Evolutionary conservation across 2,329 filamentous ascomycete genomes (phyloP), one percentile per base, ranked within the genome.

Genomic region (Aspergillus flavus): DNA sequence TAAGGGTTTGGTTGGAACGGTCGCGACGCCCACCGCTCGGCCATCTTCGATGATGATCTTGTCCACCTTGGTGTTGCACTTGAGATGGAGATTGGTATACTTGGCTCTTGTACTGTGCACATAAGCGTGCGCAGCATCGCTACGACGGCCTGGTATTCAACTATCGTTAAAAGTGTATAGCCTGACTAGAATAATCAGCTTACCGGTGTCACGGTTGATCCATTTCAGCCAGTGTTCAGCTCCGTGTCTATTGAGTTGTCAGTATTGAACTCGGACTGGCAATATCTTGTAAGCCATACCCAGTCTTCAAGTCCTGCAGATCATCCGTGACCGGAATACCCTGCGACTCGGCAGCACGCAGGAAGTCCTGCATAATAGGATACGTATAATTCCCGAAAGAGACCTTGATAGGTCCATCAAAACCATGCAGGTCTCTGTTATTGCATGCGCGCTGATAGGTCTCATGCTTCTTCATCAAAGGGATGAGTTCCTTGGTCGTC

Each of bases 161-260:
- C 23, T 19, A 36, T 55, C n/a, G 12, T 26, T 14, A 16, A 6
- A 53, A 14, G 19, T 39, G 16, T 16, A 4, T 6, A 16, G 10
- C n/a, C 3, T 36, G 11, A 10, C n/a, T 14, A 11, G n/a, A 16
- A 28, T 6, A 19, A 4, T 46, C 2, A 50, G 58, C 28, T 45
- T 86, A 87, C 63, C 86, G 34, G 77, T 79, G 55, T 80, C 79
- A 55, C 82, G 85, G 72, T 94, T 93, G 78, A 94, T 93, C 91
- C 91, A 94, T 78, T 94, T 93, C 61, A 94, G 80, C 91, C 91
- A 94, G 68, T 93, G 91, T 78, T 93, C 90, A 53, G 90, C 91
- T 66, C 91, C 91, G 63, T 89, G 87, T 16, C 76, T 78, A 30
- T 19, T 2, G 1, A n/a, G 2, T 2, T 28, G 23, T 50, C 4